phyloP scores from a whole-genome alignment of 2,329 filamentous ascomycete genomes.

The Gyromitra esculenta region DNA sequence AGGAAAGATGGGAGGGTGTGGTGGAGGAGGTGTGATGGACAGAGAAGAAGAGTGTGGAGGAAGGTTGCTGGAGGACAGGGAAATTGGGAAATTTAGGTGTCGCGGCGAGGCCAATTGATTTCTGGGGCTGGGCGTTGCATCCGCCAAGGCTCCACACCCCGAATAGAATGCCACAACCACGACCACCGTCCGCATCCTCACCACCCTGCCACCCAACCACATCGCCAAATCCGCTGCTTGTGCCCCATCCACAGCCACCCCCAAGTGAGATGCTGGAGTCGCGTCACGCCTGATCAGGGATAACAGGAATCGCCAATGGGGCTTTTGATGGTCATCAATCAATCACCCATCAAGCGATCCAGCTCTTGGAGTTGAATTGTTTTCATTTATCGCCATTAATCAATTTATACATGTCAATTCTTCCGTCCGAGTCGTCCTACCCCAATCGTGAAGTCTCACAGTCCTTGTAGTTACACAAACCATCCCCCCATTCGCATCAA shows the following conservation, averaged over 20 bases:
- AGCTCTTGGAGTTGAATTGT: neutral
- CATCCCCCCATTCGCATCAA: conserved; percentile 14
- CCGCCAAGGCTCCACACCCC: conserved; percentile 33
- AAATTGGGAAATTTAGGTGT: conserved; percentile 49
- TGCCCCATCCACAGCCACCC: neutral
- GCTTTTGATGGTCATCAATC: neutral
- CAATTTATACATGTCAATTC: conserved; percentile 9
- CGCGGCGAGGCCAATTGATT: conserved; percentile 37
- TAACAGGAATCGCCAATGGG: conserved; percentile 16
- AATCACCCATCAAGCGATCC: neutral
- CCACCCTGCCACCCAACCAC: neutral
- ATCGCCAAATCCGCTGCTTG: too few species aligned
- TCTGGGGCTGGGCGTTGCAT: conserved; percentile 32
- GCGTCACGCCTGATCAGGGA: conserved; percentile 37
- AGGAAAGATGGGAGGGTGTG: conserved; percentile 36
- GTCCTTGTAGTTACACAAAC: neutral
- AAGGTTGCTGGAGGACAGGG: conserved; percentile 44
- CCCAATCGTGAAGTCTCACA: neutral
- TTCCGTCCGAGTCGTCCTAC: conserved; percentile 5
- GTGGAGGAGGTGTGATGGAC: conserved; percentile 20
- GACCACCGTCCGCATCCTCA: neutral
- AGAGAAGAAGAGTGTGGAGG: conserved; percentile 51
- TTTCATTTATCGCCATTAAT: conserved; percentile 16
- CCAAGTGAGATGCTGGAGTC: conserved; percentile 5
- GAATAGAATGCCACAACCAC: conserved; percentile 32